phyloP scores from a whole-genome alignment of 2,329 filamentous ascomycete genomes.

The Tolypocladium ovalisporum region DNA sequence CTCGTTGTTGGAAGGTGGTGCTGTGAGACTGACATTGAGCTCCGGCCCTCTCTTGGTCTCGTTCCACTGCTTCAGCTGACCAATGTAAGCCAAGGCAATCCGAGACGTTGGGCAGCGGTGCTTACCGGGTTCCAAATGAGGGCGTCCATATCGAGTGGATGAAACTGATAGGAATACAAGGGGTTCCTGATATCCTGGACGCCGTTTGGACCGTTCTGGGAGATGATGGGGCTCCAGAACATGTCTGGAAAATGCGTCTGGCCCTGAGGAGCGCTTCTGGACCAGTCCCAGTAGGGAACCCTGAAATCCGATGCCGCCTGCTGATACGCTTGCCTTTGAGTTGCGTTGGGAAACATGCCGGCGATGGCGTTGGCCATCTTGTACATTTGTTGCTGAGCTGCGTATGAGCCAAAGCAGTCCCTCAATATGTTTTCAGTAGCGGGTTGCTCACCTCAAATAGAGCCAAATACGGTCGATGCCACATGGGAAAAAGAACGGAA shows the following conservation, averaged over 20 bases:
- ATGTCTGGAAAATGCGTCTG: constrained; percentile 33
- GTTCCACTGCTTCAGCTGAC: constrained; percentile 46
- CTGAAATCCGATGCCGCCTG: constrained; percentile 39
- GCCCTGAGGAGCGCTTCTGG: constrained; percentile 33
- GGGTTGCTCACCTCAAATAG: constrained; percentile 38
- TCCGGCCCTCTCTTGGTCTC: constrained; percentile 48
- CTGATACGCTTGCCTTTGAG: constrained; percentile 37
- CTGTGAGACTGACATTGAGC: constrained; percentile 12
- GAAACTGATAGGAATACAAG: constrained; percentile 49
- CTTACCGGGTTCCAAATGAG: constrained; percentile 51
- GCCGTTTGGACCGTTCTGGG: constrained; percentile 45
- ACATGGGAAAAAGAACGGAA: constrained; percentile 65
- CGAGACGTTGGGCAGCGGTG: constrained; percentile 6
- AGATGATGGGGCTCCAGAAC: constrained; percentile 37
- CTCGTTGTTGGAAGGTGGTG: constrained; percentile 45
- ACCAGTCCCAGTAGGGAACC: constrained; percentile 52
- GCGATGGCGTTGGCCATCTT: constrained; percentile 31
- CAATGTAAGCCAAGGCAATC: neutral
- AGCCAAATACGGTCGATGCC: constrained; percentile 73
- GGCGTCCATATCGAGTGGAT: constrained; percentile 45
- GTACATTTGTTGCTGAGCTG: constrained; percentile 24
- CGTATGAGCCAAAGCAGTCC: constrained; percentile 6
- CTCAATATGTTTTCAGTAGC: too few species aligned
- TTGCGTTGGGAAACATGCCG: constrained; percentile 32
- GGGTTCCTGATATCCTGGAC: constrained; percentile 48